Conservation (phyloP, 2,329 filamentous ascomycete genomes). For the Penicillium aurantiogriseum region DNA sequence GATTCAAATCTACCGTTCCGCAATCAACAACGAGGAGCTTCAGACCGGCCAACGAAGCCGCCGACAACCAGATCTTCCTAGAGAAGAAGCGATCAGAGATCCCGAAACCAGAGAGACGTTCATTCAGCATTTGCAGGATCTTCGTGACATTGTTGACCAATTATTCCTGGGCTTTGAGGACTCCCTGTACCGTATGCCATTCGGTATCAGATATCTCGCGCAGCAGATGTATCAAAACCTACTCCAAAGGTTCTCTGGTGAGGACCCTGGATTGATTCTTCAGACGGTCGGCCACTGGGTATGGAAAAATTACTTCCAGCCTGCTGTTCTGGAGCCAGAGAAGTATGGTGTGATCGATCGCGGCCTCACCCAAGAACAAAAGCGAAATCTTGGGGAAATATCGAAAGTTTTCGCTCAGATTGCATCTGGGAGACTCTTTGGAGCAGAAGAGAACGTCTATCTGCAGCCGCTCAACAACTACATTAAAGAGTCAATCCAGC, state of each 20-base stretch:
- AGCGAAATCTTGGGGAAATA: constrained; percentile 86
- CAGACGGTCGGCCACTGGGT: constrained; percentile 88
- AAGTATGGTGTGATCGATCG: constrained; percentile 91
- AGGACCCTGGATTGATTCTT: constrained; percentile 72
- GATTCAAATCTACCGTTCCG: constrained; percentile 91
- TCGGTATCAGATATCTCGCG: constrained; percentile 83
- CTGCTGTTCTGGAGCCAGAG: constrained; percentile 84
- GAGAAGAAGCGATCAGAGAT: constrained; percentile 93
- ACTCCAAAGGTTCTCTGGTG: constrained; percentile 72
- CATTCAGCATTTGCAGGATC: constrained; percentile 88
- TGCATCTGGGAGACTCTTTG: constrained; percentile 83
- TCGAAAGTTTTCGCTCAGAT: constrained; percentile 89
- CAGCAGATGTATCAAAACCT: constrained; percentile 81
- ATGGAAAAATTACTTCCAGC: constrained; percentile 91
- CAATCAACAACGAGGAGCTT: constrained; percentile 96
- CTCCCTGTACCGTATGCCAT: constrained; percentile 82
- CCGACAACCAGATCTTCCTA: constrained; percentile 77
- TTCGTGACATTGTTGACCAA: constrained; percentile 91
- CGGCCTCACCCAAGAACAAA: constrained; percentile 83
- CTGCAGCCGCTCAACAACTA: constrained; percentile 93
- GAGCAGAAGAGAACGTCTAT: constrained; percentile 93
- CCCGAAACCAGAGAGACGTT: constrained; percentile 89
- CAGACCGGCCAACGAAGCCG: constrained; percentile 81
- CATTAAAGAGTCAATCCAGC: constrained; percentile 77
- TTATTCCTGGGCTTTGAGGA: constrained; percentile 82